Evolutionary conservation across 139 green algal species (phyloP), one percentile per base, ranked within the genome.

Genomic region (Micromonas pusilla): DNA sequence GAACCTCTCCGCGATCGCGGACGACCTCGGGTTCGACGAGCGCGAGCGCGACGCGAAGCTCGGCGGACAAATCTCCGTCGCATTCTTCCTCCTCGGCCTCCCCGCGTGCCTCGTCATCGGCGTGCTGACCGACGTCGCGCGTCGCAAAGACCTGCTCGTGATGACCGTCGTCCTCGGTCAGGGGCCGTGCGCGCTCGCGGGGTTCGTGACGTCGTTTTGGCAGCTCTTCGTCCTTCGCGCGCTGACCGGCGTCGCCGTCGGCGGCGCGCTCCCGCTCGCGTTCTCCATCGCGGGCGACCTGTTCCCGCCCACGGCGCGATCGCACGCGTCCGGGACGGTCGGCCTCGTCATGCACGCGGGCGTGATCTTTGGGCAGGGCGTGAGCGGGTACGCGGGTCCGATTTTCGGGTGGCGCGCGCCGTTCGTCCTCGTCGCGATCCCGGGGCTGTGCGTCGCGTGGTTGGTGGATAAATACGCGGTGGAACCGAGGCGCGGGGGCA

Each of bases 211-310:
- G 0, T 52, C 76, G 20, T 91, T 89, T 72, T 92, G 90, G 90
- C 82, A 96, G 87, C 89, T 97, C 54, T 86, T 96, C 31, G 38
- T 91, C 23, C 79, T 96, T 57, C 84, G 92, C 9, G 72, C 89
- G 57, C 73, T 96, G 54, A 97, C 92, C 0, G 91, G 92, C 45
- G 87, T 97, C 53, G 83, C 82, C 16, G 81, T 97, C 16, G 92
- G 92, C 28, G 92, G 90, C 72, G 83, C 20, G 79, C 3, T 96
- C 28, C 92, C 92, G 0, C 73, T 97, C 23, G 73, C 95, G n/a
- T 96, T 91, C 82, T 86, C 73, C 45, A 82, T 96, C 64, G 71
- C 93, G 52, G 86, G 86, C 1, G 91, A 96, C 76, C 81, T 96
- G 28, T 92, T 91, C 79, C 80, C 83, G 23, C 57, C 80, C 1